phyloP scores from a whole-genome alignment of 805 yeast genomes.

The Candida hispaniensis region DNA sequence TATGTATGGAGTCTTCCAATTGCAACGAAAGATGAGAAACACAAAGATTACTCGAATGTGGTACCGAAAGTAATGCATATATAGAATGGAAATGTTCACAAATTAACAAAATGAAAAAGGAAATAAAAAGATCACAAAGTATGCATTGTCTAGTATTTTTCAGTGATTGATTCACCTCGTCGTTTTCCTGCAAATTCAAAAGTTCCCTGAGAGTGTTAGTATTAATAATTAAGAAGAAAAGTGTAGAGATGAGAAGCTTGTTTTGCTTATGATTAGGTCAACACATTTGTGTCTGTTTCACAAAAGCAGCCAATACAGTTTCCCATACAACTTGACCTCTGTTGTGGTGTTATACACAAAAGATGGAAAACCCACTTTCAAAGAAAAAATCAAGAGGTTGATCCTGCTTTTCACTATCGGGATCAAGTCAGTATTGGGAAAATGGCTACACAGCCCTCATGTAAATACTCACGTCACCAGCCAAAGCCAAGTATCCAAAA shows the following conservation, averaged over 20 bases:
- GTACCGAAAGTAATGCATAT: slow-evolving; percentile 47
- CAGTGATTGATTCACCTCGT: slow-evolving; percentile 21
- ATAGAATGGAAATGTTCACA: slow-evolving; percentile 20
- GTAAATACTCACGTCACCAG: slow-evolving; percentile 22
- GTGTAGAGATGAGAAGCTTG: not conserved
- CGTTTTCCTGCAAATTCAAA: slow-evolving; percentile 21
- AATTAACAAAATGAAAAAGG: not conserved
- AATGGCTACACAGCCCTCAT: slow-evolving; percentile 1
- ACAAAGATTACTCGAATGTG: slow-evolving; percentile 74
- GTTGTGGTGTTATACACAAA: too few species aligned
- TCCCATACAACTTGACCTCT: too few species aligned
- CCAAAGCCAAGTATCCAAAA: slow-evolving; percentile 28
- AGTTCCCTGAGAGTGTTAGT: slow-evolving; percentile 18
- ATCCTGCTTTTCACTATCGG: too few species aligned
- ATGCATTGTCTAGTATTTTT: slow-evolving; percentile 13
- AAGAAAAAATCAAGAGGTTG: too few species aligned
- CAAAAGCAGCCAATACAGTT: too few species aligned
- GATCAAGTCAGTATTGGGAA: too few species aligned
- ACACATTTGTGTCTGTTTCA: too few species aligned
- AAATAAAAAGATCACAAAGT: not conserved
- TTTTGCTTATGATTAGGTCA: slow-evolving; percentile 6
- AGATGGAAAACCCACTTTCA: too few species aligned
- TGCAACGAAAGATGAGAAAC: slow-evolving; percentile 82
- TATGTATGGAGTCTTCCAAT: slow-evolving; percentile 81
- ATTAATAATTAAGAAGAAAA: not conserved